Base-by-base conservation (phyloP, 371 early-diverging fungal species). In the Mucor saturninus region DNA sequence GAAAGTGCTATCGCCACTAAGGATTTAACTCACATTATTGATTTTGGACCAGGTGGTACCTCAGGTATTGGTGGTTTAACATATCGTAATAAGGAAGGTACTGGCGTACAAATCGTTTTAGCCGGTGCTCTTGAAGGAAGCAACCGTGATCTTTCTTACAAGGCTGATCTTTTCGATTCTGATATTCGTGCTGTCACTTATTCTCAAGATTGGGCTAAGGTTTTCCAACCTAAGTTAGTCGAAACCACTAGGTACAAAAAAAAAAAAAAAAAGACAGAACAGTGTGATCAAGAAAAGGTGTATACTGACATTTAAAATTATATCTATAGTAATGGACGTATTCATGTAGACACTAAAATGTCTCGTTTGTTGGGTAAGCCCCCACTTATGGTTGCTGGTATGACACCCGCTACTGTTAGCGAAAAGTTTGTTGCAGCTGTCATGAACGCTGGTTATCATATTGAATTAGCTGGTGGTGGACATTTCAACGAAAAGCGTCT, bases 401-500 rank as follows among this genome's bases (percentile, higher is more conserved):
- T 95, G 95, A 95, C 94, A 3, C 95, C 95, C 28, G 87, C 87
- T 42, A 93, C 95, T 29, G 91, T 90, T 69, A 84, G 78, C 57
- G 91, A 86, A 46, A 75, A 83, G 32, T 93, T 95, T 68, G 91
- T 91, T 40, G 75, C 90, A 38, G 95, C 98, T 39, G 90, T 92
- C 38, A 92, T 94, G 84, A 95, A 94, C 64, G 95, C 97, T 55
- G 96, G 96, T 28, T 97, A 93, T 71, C 95, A 95, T 68, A 80
- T 97, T 60, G 97, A 97, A 78, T 80, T 96, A 54, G 95, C 97
- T 54, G 97, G 96, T 58, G 96, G 97, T 68, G 97, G 97, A 52
- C 96, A 97, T 69, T 94, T 93, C 83, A 95, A 88, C 64, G 95
- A 95, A 75, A 60, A 74, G 15, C 81, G 89, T 74, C 83, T 97